phyloP scores from a whole-genome alignment of 495 filamentous ascomycete genomes.

The Choiromyces venosus region DNA sequence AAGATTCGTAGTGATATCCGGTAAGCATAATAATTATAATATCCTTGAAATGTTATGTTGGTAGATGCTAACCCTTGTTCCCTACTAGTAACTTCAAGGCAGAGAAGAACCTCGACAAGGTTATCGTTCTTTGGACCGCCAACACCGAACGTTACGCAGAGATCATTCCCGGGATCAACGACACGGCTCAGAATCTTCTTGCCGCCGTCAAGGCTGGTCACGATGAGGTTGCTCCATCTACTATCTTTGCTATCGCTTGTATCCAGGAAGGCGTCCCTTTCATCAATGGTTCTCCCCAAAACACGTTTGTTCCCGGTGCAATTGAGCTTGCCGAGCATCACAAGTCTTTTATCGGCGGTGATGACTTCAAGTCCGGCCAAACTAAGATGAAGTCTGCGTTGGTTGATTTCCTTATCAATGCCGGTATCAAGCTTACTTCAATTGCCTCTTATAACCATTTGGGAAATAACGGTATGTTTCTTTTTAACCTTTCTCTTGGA shows the following conservation, averaged over 20 bases:
- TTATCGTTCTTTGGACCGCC: constrained; percentile 97
- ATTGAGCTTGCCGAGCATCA: constrained; percentile 85
- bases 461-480: constrained; percentile 66
- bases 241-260: constrained; percentile 88
- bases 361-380: constrained; percentile 99
- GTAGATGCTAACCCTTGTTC: constrained; percentile 38
- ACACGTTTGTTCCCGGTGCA: constrained; percentile 93
- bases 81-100: constrained; percentile 78
- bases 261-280: constrained; percentile 87
- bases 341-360: constrained; percentile 87
- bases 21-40: constrained; percentile 50
- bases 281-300: constrained; percentile 99
- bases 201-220: constrained; percentile 80
- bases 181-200: constrained; percentile 90
- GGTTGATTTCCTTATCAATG: constrained; percentile 97
- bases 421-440: constrained; percentile 97
- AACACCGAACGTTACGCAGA: constrained; percentile 97
- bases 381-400: constrained; percentile 99
- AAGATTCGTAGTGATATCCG: constrained; percentile 91
- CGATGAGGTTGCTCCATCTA: constrained; percentile 85
- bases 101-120: constrained; percentile 79
- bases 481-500: background rate
- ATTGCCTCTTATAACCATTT: constrained; percentile 99
- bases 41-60: constrained; percentile 3
- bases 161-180: constrained; percentile 81